Percentiles rank a stretch among this genome's conserved stretches.
These are phyloP conservation scores for Suhomyces bribrorum DNA, from an alignment of 1,139 yeast species.

Conservation along the genomic window DNA sequence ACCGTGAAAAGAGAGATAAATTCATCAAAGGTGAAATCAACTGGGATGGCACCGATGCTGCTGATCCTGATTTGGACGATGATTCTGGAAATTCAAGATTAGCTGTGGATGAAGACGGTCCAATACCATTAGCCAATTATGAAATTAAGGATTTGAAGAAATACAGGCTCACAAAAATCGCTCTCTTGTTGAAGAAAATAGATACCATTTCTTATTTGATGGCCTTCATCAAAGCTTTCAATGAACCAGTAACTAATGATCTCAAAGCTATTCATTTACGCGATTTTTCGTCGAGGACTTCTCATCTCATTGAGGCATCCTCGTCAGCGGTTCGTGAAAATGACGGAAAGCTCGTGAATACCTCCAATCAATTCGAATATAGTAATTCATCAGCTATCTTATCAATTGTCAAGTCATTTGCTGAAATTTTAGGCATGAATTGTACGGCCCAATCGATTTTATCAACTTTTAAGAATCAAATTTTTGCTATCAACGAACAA, in stretches of 20 bases:
- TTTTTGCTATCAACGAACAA: constrained; percentile 34
- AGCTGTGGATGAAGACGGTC: constrained; percentile 4
- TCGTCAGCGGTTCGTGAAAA: constrained; percentile 19
- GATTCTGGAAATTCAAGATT: constrained; percentile 4
- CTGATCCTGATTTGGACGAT: constrained; percentile 3
- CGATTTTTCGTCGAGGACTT: constrained; percentile 64
- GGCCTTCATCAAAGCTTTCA: constrained; percentile 30
- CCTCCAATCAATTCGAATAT: constrained; percentile 28
- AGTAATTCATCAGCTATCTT: constrained; percentile 49
- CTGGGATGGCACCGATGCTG: constrained; percentile 35
- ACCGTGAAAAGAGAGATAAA: constrained; percentile 53
- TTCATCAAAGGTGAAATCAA: constrained; percentile 42
- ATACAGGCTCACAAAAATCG: constrained; percentile 26
- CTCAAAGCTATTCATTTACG: constrained; percentile 59
- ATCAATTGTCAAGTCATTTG: constrained; percentile 54
- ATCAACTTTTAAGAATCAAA: constrained; percentile 41
- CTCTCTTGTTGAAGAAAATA: constrained; percentile 32
- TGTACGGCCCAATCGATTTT: constrained; percentile 55
- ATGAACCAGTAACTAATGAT: constrained; percentile 30
- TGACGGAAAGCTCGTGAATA: constrained; percentile 14
- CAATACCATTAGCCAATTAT: constrained; percentile 12
- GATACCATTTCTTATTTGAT: constrained; percentile 37
- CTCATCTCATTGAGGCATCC: constrained; percentile 68
- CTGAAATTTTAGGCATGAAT: constrained; percentile 50
- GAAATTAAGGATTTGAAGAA: constrained; percentile 20